Evolutionary conservation across 1,139 yeast species (phyloP), one percentile per base, ranked within the genome.

Genomic region (Yamadazyma siamensis): DNA sequence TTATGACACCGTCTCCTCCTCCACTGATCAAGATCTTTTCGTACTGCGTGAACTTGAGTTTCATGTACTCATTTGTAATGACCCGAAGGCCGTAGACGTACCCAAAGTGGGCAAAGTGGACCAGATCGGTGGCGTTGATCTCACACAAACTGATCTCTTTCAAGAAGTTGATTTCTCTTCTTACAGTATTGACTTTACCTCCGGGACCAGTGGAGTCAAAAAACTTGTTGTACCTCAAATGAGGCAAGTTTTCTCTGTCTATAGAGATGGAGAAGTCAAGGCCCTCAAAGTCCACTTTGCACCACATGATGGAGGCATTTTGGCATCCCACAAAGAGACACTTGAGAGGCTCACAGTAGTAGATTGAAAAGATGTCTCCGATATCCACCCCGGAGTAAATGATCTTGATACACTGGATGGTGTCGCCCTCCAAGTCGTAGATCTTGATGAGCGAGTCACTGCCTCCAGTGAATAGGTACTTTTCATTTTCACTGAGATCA

Each of bases 171-270:
- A 44, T 35, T 6, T 33, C 24, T 15, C 30, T 30, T 20, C 59
- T 69, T 8, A 56, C 43, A n/a, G 49, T 41, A 34, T 61, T 66
- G 22, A 62, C 44, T 22, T 63, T 59, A 2, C 91, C 94, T 1
- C 91, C 85, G 0, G 94, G 94, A 0, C 96, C 96, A 32, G 66
- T 71, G 1, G 96, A 88, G 54, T 91, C 97, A 52, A 91, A 91
- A 47, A 91, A 91, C 49, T 77, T 79, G 55, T 86, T 86, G 49
- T 80, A 91, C 35, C 98, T 65, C 38, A 79, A 70, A 27, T 87
- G 82, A 0, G 98, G 98, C 41, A 88, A 64, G 20, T 72, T 66
- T 6, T 26, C 31, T 26, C 39, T 32, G 20, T 35, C 34, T 7
- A 35, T 32, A 4, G 31, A 21, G 9, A 32, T 19, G n/a, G 23